Conservation (phyloP, 176 grass and related monocot genomes). For the Oryza longistaminata region DNA sequence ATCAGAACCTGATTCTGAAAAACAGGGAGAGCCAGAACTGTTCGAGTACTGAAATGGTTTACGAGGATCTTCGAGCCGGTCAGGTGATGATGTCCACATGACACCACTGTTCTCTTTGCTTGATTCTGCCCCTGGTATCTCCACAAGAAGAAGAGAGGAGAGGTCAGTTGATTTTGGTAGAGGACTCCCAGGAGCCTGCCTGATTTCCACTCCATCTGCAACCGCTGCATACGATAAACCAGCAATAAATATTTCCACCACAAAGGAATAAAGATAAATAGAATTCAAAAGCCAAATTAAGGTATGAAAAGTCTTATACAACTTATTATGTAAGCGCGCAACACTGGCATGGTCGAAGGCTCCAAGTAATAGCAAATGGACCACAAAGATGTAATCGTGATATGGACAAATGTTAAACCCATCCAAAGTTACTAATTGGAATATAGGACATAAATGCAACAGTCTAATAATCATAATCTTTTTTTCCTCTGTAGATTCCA, state of each 20-base stretch:
- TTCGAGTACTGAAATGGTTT: constrained; percentile 73
- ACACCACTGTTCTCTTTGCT: constrained; percentile 55
- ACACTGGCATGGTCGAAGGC: neutral
- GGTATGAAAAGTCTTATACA: neutral
- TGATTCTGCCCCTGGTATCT: constrained; percentile 47
- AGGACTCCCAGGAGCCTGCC: constrained; percentile 40
- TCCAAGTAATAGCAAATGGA: neutral
- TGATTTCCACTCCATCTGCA: constrained; percentile 50
- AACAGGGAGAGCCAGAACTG: constrained; percentile 68
- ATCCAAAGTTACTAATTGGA: neutral
- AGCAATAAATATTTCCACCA: constrained; percentile 23
- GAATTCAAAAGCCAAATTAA: neutral
- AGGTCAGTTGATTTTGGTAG: constrained; percentile 49
- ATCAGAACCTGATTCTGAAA: constrained; percentile 85
- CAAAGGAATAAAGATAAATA: neutral
- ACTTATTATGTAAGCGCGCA: neutral
- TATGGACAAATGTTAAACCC: neutral
- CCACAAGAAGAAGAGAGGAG: constrained; percentile 57
- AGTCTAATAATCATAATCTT: neutral
- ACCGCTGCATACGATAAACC: constrained; percentile 34
- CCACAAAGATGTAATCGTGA: neutral
- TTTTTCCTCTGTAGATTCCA: neutral
- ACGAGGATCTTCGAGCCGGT: constrained; percentile 64
- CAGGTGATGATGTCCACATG: constrained; percentile 69
- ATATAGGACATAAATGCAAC: neutral